Percentiles rank a stretch among this genome's conserved stretches.
Conservation (phyloP, 2,329 filamentous ascomycete species). For the Neonectria punicea region DNA sequence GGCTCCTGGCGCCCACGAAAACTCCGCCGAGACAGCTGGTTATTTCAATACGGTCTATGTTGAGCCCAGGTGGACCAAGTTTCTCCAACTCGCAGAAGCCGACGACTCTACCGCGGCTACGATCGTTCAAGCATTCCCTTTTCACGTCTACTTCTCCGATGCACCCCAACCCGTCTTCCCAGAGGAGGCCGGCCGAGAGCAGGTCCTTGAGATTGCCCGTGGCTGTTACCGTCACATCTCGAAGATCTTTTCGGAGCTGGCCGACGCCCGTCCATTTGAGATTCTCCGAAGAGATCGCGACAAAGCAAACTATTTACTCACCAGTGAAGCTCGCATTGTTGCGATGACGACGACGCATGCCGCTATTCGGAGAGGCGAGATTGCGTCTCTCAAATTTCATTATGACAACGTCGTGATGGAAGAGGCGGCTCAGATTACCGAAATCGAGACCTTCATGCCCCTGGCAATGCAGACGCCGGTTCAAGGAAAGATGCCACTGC, state of each 20-base stretch:
- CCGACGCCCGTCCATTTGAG: slow-evolving; percentile 94
- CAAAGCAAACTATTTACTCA: slow-evolving; percentile 94
- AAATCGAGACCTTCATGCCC: slow-evolving; percentile 96
- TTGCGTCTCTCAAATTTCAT: slow-evolving; percentile 90
- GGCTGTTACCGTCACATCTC: slow-evolving; percentile 91
- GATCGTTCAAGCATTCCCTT: slow-evolving; percentile 82
- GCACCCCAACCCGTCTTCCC: slow-evolving; percentile 89
- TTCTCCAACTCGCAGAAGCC: slow-evolving; percentile 68
- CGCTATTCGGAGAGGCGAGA: slow-evolving; percentile 91
- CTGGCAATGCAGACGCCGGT: slow-evolving; percentile 88
- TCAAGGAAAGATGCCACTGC: slow-evolving; percentile 77
- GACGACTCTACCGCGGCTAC: slow-evolving; percentile 67
- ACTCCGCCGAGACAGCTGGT: slow-evolving; percentile 94
- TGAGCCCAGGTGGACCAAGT: slow-evolving; percentile 87
- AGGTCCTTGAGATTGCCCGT: slow-evolving; percentile 78
- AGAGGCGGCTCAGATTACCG: slow-evolving; percentile 97
- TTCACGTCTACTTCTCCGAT: slow-evolving; percentile 86
- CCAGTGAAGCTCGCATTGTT: slow-evolving; percentile 95
- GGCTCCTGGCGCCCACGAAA: slow-evolving; percentile 93
- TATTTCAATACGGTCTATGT: slow-evolving; percentile 97
- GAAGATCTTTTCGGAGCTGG: slow-evolving; percentile 90
- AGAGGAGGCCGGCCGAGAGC: slow-evolving; percentile 69
- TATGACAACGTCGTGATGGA: slow-evolving; percentile 99
- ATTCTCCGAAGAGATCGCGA: slow-evolving; percentile 89
- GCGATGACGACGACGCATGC: slow-evolving; percentile 99